Evolutionary conservation across 306 rosid genomes (phyloP).

Genomic region (Lotus japonicus): DNA sequence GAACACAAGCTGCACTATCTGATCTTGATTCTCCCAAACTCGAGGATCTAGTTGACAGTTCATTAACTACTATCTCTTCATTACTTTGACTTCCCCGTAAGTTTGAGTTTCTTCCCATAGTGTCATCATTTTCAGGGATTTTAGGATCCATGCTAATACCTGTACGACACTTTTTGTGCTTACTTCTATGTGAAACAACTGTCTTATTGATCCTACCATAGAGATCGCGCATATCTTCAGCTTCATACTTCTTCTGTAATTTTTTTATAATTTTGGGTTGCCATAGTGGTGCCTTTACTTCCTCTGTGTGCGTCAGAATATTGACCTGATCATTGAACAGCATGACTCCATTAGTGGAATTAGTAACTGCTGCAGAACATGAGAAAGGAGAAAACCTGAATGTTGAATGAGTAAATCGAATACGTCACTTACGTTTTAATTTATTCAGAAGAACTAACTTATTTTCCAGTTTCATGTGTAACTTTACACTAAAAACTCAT

Average conservation of each 20-base stretch:
- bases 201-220: conserved; percentile 11
- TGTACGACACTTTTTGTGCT: neutral
- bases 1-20: conserved; percentile 3
- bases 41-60: neutral
- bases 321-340: conserved; percentile 45
- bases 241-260: conserved; percentile 35
- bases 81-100: conserved; percentile 11
- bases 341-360: conserved; percentile 7
- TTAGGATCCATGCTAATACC: conserved; percentile 14
- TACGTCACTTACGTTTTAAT: neutral
- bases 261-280: conserved; percentile 34
- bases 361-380: neutral
- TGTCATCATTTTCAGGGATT: conserved; percentile 9
- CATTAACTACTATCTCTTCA: conserved; percentile 19
- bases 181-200: neutral
- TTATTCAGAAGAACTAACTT: neutral
- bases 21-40: conserved; percentile 5
- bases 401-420: neutral
- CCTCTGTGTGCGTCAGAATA: conserved; percentile 49
- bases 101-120: conserved; percentile 10
- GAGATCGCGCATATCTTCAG: conserved; percentile 29
- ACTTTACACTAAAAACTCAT: neutral
- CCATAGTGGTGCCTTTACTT: conserved; percentile 35
- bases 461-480: neutral
- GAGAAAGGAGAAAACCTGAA: neutral